Conservation (phyloP, 306 rosid species). For the Citrullus mucosospermus region DNA sequence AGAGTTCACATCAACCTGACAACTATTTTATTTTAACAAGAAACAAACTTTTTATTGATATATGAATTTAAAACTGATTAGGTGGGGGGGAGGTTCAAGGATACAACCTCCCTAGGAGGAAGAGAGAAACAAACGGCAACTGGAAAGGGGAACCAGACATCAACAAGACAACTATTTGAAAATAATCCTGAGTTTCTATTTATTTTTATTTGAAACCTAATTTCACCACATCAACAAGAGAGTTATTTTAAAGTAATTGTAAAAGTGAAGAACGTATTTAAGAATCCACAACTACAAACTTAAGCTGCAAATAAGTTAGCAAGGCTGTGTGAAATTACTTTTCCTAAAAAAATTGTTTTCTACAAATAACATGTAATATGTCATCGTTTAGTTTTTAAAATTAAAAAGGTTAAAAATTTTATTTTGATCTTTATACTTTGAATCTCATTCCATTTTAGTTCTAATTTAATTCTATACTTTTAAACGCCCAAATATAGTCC, state of each 20-base stretch:
- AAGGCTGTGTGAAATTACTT: neutral
- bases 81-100: neutral
- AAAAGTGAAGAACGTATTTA: neutral
- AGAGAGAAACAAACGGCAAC: neutral
- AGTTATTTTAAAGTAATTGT: neutral
- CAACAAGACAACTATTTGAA: neutral
- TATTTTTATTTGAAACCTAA: neutral
- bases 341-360: neutral
- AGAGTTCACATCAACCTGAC: neutral
- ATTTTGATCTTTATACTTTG: too few relatives aligned
- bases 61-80: neutral
- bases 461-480: too few relatives aligned
- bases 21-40: neutral
- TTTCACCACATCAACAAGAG: neutral
- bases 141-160: neutral
- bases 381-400: too few relatives aligned
- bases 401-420: too few relatives aligned
- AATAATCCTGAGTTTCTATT: neutral
- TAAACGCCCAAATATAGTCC: too few relatives aligned
- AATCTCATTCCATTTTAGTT: too few relatives aligned
- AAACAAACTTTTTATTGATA: neutral
- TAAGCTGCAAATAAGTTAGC: neutral
- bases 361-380: neutral
- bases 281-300: neutral
- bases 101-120: neutral